Conservation (phyloP, 768 basidiomycete genomes). For the Tylopilus vinaceipallidus region DNA sequence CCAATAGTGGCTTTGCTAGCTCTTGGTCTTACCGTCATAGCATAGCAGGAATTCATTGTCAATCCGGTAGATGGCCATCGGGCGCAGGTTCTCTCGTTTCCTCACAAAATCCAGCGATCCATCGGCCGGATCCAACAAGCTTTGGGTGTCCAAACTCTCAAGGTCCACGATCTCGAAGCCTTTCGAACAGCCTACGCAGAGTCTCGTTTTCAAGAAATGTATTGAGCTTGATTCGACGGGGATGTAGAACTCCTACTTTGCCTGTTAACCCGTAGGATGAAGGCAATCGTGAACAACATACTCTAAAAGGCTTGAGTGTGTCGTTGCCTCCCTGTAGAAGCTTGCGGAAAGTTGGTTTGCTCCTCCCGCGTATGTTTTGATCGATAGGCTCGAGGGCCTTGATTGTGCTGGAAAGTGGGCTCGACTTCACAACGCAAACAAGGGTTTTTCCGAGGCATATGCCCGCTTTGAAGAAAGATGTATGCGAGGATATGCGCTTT, state of each 20-base stretch:
- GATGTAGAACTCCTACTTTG: conserved; percentile 90
- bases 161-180: conserved; percentile 99
- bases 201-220: conserved; percentile 94
- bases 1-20: background rate
- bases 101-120: conserved; percentile 90
- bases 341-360: conserved; percentile 92
- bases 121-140: conserved; percentile 90
- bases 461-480: conserved; percentile 97
- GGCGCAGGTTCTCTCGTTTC: conserved; percentile 82
- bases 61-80: conserved; percentile 96
- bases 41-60: conserved; percentile 96
- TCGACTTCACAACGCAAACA: conserved; percentile 96
- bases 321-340: conserved; percentile 94
- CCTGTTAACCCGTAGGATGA: background rate
- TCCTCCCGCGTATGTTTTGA: conserved; percentile 72
- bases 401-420: conserved; percentile 93
- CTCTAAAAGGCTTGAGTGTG: conserved; percentile 88
- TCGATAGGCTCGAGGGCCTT: conserved; percentile 97
- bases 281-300: conserved; percentile 29
- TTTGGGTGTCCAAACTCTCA: conserved; percentile 95
- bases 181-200: conserved; percentile 95
- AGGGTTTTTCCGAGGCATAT: conserved; percentile 87
- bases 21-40: conserved; percentile 78
- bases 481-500: conserved; percentile 93
- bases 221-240: conserved; percentile 96